Evolutionary conservation across 2,329 filamentous ascomycete species (phyloP).

Genomic region (Alternaria postmessia): DNA sequence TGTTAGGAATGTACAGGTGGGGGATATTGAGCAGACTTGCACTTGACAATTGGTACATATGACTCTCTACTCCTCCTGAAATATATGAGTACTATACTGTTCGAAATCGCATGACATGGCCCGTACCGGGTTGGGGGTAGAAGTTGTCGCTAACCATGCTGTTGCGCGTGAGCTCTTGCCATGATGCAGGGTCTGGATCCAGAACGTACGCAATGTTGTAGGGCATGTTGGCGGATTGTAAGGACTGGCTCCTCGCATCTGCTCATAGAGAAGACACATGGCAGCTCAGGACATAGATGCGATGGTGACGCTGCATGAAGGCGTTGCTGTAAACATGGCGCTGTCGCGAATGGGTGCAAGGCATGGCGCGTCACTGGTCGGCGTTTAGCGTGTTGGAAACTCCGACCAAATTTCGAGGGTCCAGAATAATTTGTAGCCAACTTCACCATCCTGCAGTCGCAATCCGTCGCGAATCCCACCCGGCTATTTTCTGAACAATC

Average conservation of each 20-base stretch:
- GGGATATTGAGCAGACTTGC: conserved; percentile 48
- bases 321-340: neutral
- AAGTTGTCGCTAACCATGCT: conserved; percentile 99
- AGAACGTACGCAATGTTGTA: conserved; percentile 72
- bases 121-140: conserved; percentile 85
- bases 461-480: neutral
- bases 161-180: conserved; percentile 18
- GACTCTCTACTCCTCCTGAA: conserved; percentile 86
- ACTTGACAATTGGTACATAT: conserved; percentile 96
- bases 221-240: conserved; percentile 59
- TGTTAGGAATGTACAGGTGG: conserved; percentile 19
- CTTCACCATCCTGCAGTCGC: conserved; percentile 7
- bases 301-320: neutral
- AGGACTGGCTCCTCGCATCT: conserved; percentile 32
- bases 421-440: conserved; percentile 27
- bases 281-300: conserved; percentile 21
- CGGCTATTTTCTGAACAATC: neutral
- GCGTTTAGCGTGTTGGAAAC: conserved; percentile 29
- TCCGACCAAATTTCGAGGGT: conserved; percentile 38
- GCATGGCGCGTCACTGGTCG: conserved; percentile 33
- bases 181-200: neutral
- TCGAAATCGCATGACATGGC: neutral
- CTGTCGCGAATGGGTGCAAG: neutral
- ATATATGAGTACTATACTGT: conserved; percentile 29
- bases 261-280: conserved; percentile 28